Base-by-base conservation (phyloP, 2,329 filamentous ascomycete species). In the Rhinocladiella mackenziei region DNA sequence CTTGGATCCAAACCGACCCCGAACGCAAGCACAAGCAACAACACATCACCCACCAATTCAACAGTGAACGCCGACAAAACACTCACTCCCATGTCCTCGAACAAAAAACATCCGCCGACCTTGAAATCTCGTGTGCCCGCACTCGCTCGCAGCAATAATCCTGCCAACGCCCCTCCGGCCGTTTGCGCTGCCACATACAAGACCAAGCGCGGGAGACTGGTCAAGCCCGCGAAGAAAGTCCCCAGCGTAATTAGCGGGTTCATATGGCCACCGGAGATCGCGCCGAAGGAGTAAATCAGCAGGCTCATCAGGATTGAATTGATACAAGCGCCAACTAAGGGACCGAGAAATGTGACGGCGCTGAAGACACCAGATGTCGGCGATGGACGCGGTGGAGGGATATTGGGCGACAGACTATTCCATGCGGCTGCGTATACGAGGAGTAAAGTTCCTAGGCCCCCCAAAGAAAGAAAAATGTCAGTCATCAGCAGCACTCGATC, bases 231-330 rank as follows among this genome's bases (percentile, higher is more conserved):
- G 17, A 74, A 69, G 46, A 78, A 71, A 2, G 74, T 75, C 2
- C 71, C 66, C 34, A 77, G 67, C 0, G 74, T 76, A 47, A 78
- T 75, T 22, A 71, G 60, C 1, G 74, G 74, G 51, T 75, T 78
- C 43, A 78, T 58, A 53, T 78, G 75, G 1, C 70, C 74, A 28
- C 75, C 73, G 2, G 69, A 72, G 0, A 70, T 68, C 0, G 73
- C 68, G 3, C 65, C 69, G 10, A 71, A 69, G 6, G 67, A 68
- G 51, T 70, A 75, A 34, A 77, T 74, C 54, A 76, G 71, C 1
- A 74, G 54, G 1, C 72, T 59, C 11, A 75, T 58, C 34, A 72
- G 51, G 15, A 69, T 50, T 8, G 62, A 56, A 46, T 66, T 74
- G 43, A 62, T 62, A 26, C 73, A 58, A 10, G 65, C 63, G 11